These are phyloP conservation scores for Eutrema heterophyllum DNA, from an alignment of 345 rosid genomes.

Conservation along the genomic window DNA sequence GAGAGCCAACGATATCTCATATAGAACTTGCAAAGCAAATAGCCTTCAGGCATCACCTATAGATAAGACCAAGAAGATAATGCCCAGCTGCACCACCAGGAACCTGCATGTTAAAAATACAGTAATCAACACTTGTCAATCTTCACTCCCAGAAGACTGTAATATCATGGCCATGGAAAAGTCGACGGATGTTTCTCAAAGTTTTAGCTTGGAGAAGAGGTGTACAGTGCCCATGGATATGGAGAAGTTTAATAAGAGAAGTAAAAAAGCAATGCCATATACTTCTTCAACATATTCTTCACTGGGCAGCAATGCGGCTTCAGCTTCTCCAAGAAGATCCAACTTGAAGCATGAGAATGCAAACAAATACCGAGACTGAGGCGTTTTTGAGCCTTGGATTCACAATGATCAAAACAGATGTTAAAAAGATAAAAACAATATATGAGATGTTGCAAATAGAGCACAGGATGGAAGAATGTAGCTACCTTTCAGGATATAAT, in stretches of 20 bases:
- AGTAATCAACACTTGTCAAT: neutral
- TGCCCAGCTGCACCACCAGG: conserved; percentile 94
- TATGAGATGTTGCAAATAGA: neutral
- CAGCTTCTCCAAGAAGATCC: conserved; percentile 86
- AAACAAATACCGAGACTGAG: conserved; percentile 86
- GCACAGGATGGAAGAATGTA: neutral
- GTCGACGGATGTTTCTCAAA: neutral
- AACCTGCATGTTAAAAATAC: conserved; percentile 41
- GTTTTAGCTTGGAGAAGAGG: neutral
- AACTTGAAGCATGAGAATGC: conserved; percentile 85
- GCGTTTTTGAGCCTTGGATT: conserved; percentile 62
- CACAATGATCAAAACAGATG: conserved; percentile 2
- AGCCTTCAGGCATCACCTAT: conserved; percentile 45
- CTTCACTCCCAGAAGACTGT: neutral
- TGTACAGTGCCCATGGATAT: neutral
- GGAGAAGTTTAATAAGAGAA: neutral
- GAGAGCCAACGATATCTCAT: conserved; percentile 1
- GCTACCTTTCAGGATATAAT: conserved; percentile 80
- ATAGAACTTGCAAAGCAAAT: conserved; percentile 3
- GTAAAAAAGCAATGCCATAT: neutral
- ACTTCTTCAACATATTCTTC: conserved; percentile 60
- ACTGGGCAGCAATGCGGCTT: conserved; percentile 66
- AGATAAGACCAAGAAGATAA: conserved; percentile 86
- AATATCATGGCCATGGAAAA: neutral
- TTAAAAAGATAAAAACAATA: neutral